A percentile compares a stretch with the other conserved stretches of the same genome.
phyloP scores from a whole-genome alignment of 23 red algal genomes.

The Gracilaria gracilis region DNA sequence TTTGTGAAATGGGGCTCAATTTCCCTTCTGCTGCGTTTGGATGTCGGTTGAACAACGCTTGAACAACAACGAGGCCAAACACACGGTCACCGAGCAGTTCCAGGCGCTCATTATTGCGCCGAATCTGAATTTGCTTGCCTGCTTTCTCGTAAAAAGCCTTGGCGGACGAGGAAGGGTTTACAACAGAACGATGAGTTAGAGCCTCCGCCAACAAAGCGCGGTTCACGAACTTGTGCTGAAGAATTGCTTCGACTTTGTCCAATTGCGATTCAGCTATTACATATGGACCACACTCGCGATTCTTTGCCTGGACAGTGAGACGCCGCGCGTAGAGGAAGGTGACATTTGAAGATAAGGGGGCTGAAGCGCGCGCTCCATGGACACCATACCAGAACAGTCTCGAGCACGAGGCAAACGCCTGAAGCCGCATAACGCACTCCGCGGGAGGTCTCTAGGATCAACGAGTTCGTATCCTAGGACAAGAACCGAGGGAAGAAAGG shows the following conservation, averaged over 20 bases:
- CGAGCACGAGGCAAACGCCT: background rate
- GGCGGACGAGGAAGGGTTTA: conserved; percentile 14
- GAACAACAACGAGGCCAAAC: conserved; percentile 32
- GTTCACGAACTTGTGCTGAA: conserved; percentile 46
- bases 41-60: conserved; percentile 16
- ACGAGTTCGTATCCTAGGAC: no score
- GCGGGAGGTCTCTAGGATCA: no score
- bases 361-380: background rate
- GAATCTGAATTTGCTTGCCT: background rate
- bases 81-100: conserved; percentile 56
- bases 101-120: conserved; percentile 40
- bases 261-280: conserved; percentile 15
- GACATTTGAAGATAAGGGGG: background rate
- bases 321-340: background rate
- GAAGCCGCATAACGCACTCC: background rate
- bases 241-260: conserved; percentile 4
- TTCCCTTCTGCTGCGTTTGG: conserved; percentile 16
- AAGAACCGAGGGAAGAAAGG: no score
- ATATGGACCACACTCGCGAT: background rate
- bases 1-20: conserved; percentile 36
- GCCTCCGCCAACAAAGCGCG: conserved; percentile 52
- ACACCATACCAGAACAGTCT: background rate
- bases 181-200: conserved; percentile 46
- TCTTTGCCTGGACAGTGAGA: background rate
- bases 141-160: conserved; percentile 15